Evolutionary conservation across 78 protist species (phyloP).

Genomic region (Monocercomonoides exilis): DNA sequence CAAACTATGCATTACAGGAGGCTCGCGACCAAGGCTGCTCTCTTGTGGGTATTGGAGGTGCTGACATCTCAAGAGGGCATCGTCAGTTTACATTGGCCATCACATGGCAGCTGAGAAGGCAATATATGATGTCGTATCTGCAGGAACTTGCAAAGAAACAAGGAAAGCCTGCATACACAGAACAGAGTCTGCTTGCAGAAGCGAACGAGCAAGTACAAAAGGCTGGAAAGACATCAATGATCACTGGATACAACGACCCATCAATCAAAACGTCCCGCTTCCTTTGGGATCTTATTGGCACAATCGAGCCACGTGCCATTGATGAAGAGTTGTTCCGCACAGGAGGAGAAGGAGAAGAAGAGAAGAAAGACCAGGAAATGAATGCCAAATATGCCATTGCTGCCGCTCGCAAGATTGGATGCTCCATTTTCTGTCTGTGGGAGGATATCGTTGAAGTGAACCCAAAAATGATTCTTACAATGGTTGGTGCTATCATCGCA

Average conservation of each 20-base stretch:
- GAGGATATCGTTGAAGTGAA: conserved; percentile 23
- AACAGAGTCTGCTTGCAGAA: background rate
- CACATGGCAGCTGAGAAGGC: conserved; percentile 30
- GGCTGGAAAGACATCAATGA: background rate
- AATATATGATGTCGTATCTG: background rate
- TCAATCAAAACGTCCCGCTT: background rate
- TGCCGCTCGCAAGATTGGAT: conserved; percentile 14
- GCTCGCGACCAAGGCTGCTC: conserved; percentile 39
- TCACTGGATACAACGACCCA: background rate
- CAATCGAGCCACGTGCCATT: conserved; percentile 17
- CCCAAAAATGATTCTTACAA: conserved; percentile 10
- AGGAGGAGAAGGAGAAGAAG: conserved; percentile 33
- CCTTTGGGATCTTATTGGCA: background rate
- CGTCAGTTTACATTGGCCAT: conserved; percentile 24
- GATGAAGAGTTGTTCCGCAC: background rate
- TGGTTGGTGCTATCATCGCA: background rate
- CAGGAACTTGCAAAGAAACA: background rate
- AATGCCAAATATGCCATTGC: conserved; percentile 43
- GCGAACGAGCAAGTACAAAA: background rate
- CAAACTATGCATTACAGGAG: conserved; percentile 50
- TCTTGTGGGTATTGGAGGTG: conserved; percentile 59
- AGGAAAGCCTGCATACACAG: background rate
- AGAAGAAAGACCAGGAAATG: conserved; percentile 27
- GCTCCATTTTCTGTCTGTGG: conserved; percentile 4
- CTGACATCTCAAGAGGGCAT: conserved; percentile 45